Conservation (phyloP, 768 basidiomycete species). For the Leucocoprinus sp. region DNA sequence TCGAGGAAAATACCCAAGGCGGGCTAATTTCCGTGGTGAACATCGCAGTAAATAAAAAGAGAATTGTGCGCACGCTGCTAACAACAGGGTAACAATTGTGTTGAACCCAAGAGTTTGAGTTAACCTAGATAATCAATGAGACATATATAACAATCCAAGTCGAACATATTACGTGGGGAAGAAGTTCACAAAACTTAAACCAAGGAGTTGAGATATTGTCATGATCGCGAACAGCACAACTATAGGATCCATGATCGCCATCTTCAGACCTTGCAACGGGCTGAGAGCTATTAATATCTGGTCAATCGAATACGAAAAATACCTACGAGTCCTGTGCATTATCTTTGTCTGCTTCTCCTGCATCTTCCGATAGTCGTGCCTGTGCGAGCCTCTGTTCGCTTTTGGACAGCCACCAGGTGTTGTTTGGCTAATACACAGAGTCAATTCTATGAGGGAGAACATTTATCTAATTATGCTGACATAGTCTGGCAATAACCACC, state of each 20-base stretch:
- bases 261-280: constrained; percentile 36
- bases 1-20: constrained; percentile 48
- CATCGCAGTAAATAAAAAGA: not conserved
- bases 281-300: constrained; percentile 19
- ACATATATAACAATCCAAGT: not conserved
- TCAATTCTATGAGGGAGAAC: not conserved
- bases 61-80: constrained; percentile 38
- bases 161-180: constrained; percentile 32
- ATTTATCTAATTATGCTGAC: constrained; percentile 23
- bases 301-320: not conserved
- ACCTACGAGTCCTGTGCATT: constrained; percentile 46
- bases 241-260: constrained; percentile 46
- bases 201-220: constrained; percentile 36
- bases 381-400: constrained; percentile 48
- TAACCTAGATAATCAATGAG: constrained; percentile 23
- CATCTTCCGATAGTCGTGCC: constrained; percentile 58
- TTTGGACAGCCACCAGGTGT: constrained; percentile 46
- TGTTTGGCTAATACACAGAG: constrained; percentile 35
- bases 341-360: constrained; percentile 55
- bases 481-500: constrained; percentile 51
- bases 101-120: constrained; percentile 49
- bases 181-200: constrained; percentile 50
- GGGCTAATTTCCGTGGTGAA: constrained; percentile 28
- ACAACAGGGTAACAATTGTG: constrained; percentile 44
- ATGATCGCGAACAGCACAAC: constrained; percentile 43